Evolutionary conservation across 1,284 basidiomycete species (phyloP), one percentile per base, ranked within the genome.

Genomic region (Naganishia sp.): DNA sequence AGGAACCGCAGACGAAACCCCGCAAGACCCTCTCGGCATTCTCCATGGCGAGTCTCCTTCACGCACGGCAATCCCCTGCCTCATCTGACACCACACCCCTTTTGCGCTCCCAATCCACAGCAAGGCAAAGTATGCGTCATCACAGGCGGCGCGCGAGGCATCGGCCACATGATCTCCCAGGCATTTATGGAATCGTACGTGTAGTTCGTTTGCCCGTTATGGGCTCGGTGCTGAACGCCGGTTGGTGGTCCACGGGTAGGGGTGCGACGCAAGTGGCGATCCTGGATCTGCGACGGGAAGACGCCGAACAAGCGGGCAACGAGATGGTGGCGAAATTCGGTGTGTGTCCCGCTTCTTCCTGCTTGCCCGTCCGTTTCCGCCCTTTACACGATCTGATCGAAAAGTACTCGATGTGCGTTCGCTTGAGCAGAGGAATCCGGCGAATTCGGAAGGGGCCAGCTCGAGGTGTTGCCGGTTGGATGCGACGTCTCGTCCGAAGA

Each of bases 71-170:
- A 28, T 28, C 28, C 28, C 28, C 28, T 28, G 1, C 28, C 28
- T 28, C 28, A 5, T 28, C 28, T 28, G 28, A 28, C 28, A 28
- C 28, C 2, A 3, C 28, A 21, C 49, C 9, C 16, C 49, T 21
- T 33, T 31, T 21, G 10, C 56, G 31, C 15, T 16, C 23, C n/a
- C 33, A 44, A 52, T 36, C 18, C 44, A 16, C 16, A 69, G 68
- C 25, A 74, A 39, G 73, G 73, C 64, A 79, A 96, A 88, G 92
- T 94, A 55, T 93, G 90, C 80, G 82, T 95, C 71, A 87, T 98
- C 64, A 98, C 94, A n/a, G 94, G 94, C 63, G 95, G 89, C 63
- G 94, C 92, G 18, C 85, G 90, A 73, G 94, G 94, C 15, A 81
- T 96, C 44, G 93, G 93, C 16, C 86, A 90, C 74, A 87, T 92